Evolutionary conservation across 129 eudicot genomes (phyloP), one percentile per base, ranked within the genome.

Genomic region (Apium graveolens): DNA sequence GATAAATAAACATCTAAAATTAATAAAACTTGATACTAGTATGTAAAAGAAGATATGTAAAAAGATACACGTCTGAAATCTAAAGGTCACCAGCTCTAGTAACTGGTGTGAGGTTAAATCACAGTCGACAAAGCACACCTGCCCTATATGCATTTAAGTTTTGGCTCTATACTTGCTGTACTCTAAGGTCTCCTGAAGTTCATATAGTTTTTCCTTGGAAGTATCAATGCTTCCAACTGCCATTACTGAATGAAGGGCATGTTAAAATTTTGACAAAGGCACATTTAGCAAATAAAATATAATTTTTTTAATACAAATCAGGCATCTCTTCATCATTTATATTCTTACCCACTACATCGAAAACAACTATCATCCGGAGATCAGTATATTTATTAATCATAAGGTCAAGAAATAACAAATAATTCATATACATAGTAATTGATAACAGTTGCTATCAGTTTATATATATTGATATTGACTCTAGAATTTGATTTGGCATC

Each of bases 191-290:
- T 85, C 82, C 97, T 95, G 84, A 88, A 90, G 88, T 90, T 88
- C 96, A 92, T 88, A 89, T 95, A 91, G 12, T 77, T 84, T 75
- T 92, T 96, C 78, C 91, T 86, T 80, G 90, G 97, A 21, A 95
- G 87, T 26, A 95, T 88, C 78, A 95, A 91, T 29, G 94, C 79
- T 85, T 95, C 99, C 87, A 95, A 77, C 84, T 95, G 99, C 99
- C 99, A 95, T 87, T 92, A 85, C 99, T 95, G 94, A 78, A 87
- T n/a, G 0, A 11, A 46, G 35, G 39, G 31, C 31, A 72, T 38
- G 29, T 72, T 39, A 41, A 9, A 44, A 39, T 71, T 3, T 70
- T 27, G 41, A 17, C 17, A 5, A 45, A 26, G 32, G 32, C 68
- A 24, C 53, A 41, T 72, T 13, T 72, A 4, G n/a, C 18, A 41